phyloP scores from a whole-genome alignment of 2,329 filamentous ascomycete genomes.

The Paecilomyces variotii region DNA sequence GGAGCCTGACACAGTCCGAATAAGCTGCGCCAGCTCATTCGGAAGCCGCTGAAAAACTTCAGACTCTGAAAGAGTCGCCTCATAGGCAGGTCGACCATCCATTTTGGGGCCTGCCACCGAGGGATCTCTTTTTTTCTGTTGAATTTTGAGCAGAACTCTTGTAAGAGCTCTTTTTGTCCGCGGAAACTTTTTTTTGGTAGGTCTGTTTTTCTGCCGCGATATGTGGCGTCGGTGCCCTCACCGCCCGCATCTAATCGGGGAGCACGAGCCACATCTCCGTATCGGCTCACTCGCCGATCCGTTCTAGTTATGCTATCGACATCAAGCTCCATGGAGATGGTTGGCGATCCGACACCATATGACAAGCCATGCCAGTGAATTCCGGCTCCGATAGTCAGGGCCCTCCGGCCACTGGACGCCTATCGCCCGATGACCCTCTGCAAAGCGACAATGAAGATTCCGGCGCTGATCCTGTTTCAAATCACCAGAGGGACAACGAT shows the following conservation, averaged over 20 bases:
- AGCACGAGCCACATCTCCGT: conserved; percentile 18
- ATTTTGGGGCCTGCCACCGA: conserved; percentile 27
- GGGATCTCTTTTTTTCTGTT: conserved; percentile 21
- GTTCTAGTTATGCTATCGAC: not conserved
- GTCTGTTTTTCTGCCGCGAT: conserved; percentile 21
- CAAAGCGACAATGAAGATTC: conserved; percentile 11
- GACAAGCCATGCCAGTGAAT: conserved; percentile 19
- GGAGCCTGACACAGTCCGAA: conserved; percentile 55
- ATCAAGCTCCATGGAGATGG: conserved; percentile 3
- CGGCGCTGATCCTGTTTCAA: conserved; percentile 14
- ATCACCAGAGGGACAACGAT: conserved; percentile 12
- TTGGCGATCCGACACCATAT: conserved; percentile 3
- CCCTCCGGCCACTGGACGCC: conserved; percentile 8
- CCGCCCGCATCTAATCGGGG: conserved; percentile 17
- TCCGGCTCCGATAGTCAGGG: conserved; percentile 10
- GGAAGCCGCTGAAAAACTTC: conserved; percentile 54
- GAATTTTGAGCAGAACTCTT: conserved; percentile 18
- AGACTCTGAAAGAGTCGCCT: conserved; percentile 49
- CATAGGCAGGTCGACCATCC: conserved; percentile 29
- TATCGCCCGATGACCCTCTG: conserved; percentile 3
- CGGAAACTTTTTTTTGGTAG: conserved; percentile 3
- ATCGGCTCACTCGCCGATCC: not conserved
- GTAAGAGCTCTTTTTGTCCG: not conserved
- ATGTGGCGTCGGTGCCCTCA: conserved; percentile 18
- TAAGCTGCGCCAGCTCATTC: conserved; percentile 58